Base-by-base conservation (phyloP, 2,329 filamentous ascomycete genomes). In the Venturia asperata region DNA sequence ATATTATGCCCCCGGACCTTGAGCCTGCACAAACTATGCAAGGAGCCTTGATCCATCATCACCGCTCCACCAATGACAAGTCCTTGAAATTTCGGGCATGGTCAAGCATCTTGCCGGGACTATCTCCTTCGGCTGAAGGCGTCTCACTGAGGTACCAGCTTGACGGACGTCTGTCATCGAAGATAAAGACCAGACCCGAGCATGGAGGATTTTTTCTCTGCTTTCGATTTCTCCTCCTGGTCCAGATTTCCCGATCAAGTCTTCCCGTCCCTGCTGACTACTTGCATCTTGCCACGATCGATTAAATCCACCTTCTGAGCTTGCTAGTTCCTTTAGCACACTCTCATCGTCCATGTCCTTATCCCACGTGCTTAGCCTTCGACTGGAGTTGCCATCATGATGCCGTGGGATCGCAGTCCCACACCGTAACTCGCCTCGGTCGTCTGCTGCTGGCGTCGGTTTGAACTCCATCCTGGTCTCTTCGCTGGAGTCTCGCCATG, bases 351-450 rank as follows among this genome's bases (percentile, higher is more conserved):
- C 24, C 61, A 37, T 52, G 1, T 63, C 45, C 2, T 13, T 24
- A 3, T 49, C 61, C 34, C 61, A 52, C 43, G 61, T 47, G 52
- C 30, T 37, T n/a, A 5, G 15, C 24, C 61, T 19, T 47, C 43
- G 61, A 43, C 7, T 11, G n/a, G 11, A 47, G 5, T 19, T 43
- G 34, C 24, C 61, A 24, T 49, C 7, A n/a, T n/a, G n/a, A n/a
- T n/a, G n/a, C 3, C 43, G 5, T 17, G 61, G 61, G 24, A 63
- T 63, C n/a, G 61, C 41, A 19, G 52, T 63, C 17, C 61, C 61
- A 34, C 30, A 17, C 21, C 52, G 52, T 15, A 11, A 15, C 30
- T 37, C 15, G 47, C 47, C 10, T n/a, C 17, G 27, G 6, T 58
- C 27, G 15, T 58, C 52, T 63, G n/a, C 41, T 24, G 21, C 39